Conservation (phyloP, 108 stramenopile species). For the Poteriospumella lacustris region DNA sequence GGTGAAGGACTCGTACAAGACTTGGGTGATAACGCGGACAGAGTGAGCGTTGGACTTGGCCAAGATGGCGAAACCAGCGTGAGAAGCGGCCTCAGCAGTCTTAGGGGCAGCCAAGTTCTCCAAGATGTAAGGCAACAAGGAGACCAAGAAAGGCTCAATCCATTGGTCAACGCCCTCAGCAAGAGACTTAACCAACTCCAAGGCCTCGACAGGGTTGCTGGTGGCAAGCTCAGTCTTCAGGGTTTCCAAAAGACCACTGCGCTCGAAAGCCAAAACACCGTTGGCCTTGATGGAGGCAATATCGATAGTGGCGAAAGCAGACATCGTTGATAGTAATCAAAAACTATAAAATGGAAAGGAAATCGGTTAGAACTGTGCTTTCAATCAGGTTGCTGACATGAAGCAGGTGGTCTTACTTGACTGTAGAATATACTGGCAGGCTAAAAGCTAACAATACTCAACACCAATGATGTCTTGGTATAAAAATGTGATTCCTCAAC, state of each 20-base stretch:
- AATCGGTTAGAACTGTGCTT: too few relatives aligned
- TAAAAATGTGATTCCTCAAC: too few relatives aligned
- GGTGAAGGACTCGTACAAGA: constrained; percentile 10
- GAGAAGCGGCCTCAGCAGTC: neutral
- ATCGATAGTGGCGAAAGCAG: neutral
- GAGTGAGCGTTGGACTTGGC: constrained; percentile 2
- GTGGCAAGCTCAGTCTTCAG: neutral
- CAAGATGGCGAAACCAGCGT: constrained; percentile 17
- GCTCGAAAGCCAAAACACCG: neutral
- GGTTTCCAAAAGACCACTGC: neutral
- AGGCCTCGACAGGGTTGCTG: neutral
- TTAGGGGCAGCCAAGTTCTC: constrained; percentile 12
- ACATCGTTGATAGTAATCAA: neutral
- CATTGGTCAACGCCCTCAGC: constrained; percentile 10
- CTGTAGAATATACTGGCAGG: too few relatives aligned
- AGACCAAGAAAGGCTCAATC: constrained; percentile 5
- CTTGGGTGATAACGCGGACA: neutral
- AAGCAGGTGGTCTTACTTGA: too few relatives aligned
- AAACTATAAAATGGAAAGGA: too few relatives aligned
- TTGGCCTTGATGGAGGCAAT: neutral
- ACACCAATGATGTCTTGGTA: too few relatives aligned
- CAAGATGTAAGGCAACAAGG: neutral
- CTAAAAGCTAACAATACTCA: too few relatives aligned
- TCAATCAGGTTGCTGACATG: too few relatives aligned
- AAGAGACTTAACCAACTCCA: neutral